These are phyloP conservation scores for Penicillium sp. DNA, from an alignment of 2,329 filamentous ascomycete species.

Conservation along the genomic window DNA sequence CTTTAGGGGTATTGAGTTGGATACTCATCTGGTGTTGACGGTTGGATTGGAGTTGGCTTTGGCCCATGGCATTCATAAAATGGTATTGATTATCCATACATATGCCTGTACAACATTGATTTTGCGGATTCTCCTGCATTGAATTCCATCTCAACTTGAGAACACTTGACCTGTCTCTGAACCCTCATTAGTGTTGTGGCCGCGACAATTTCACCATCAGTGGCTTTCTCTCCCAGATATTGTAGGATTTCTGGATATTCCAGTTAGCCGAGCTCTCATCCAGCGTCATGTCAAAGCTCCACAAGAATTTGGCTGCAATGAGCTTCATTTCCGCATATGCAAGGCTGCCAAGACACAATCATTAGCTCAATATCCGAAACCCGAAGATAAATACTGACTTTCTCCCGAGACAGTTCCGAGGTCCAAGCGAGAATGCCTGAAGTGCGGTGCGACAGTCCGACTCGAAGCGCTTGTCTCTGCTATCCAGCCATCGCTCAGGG, in stretches of 20 bases:
- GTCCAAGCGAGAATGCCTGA: constrained; percentile 27
- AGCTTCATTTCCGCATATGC: constrained; percentile 36
- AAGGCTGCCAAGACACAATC: constrained; percentile 14
- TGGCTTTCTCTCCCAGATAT: constrained; percentile 23
- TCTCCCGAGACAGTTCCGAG: constrained; percentile 28
- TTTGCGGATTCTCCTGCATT: too few relatives aligned
- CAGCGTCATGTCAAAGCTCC: constrained; percentile 17
- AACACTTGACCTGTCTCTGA: neutral
- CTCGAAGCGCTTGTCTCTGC: constrained; percentile 16
- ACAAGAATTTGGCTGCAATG: constrained; percentile 21
- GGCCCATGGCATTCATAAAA: neutral
- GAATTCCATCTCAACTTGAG: neutral
- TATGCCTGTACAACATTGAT: neutral
- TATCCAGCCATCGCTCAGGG: constrained; percentile 30
- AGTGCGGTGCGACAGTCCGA: constrained; percentile 16
- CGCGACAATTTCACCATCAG: constrained; percentile 18
- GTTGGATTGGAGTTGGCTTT: neutral
- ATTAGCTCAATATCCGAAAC: neutral
- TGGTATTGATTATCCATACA: neutral
- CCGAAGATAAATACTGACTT: constrained; percentile 17
- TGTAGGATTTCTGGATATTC: constrained; percentile 22
- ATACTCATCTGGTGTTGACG: neutral
- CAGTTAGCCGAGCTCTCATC: constrained; percentile 11
- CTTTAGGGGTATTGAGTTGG: neutral
- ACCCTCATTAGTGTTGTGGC: constrained; percentile 1